These are phyloP conservation scores for Epichloe baconii DNA, from an alignment of 2,329 filamentous ascomycete genomes.

Conservation along the genomic window DNA sequence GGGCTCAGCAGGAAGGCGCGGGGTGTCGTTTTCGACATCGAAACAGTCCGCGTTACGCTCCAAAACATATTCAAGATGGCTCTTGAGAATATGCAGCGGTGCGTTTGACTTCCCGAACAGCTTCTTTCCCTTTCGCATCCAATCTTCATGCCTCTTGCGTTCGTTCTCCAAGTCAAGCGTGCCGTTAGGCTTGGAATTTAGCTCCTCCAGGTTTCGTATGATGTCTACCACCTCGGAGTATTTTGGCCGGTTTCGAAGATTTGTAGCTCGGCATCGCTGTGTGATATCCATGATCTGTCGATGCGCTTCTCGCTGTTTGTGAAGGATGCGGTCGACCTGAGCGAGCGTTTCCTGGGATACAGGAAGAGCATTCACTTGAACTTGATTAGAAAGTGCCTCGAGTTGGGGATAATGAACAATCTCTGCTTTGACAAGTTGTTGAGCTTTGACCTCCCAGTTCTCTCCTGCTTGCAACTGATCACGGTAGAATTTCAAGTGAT, in stretches of 20 bases:
- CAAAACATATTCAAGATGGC: conserved; percentile 86
- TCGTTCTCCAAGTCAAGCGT: conserved; percentile 90
- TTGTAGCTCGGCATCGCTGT: conserved; percentile 59
- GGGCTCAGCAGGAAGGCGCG: conserved; percentile 80
- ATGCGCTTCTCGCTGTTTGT: conserved; percentile 91
- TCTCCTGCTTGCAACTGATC: conserved; percentile 67
- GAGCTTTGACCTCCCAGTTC: conserved; percentile 85
- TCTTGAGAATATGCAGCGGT: conserved; percentile 86
- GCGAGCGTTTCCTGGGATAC: conserved; percentile 71
- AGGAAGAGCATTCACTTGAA: conserved; percentile 54
- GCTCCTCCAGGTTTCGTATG: conserved; percentile 71
- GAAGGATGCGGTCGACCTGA: conserved; percentile 79
- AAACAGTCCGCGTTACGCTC: conserved; percentile 87
- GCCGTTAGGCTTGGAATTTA: conserved; percentile 85
- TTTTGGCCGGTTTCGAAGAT: conserved; percentile 68
- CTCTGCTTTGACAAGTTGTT: conserved; percentile 85
- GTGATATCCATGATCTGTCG: conserved; percentile 74
- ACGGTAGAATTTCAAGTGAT: conserved; percentile 61
- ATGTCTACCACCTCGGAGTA: conserved; percentile 87
- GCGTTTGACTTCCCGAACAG: conserved; percentile 97
- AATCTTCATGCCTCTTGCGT: conserved; percentile 90
- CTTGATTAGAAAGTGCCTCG: conserved; percentile 79
- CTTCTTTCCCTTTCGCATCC: conserved; percentile 98
- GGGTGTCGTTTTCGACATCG: conserved; percentile 71
- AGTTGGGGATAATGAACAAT: conserved; percentile 88